Percentiles rank a stretch among this genome's conserved stretches.
Evolutionary conservation across 164 flowering plant genomes (phyloP).

Genomic region (Hamamelis virginiana): DNA sequence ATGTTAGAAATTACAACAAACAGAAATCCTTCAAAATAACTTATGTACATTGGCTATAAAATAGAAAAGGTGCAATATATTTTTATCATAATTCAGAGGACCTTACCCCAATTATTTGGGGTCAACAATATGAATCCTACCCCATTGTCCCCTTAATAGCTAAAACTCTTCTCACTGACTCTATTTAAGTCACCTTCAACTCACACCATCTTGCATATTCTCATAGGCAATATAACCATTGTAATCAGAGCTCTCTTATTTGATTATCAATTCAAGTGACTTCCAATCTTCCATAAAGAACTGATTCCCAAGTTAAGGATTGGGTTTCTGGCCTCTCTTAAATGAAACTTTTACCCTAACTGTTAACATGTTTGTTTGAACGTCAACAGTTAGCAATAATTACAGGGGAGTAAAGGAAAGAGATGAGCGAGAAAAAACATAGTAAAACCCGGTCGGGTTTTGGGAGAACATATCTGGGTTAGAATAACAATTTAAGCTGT

Average conservation of each 20-base stretch:
- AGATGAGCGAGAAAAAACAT: neutral
- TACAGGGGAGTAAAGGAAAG: too few species aligned
- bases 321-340: neutral
- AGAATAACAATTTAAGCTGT: too few species aligned
- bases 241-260: neutral
- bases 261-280: neutral
- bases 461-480: too few species aligned
- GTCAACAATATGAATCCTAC: too few species aligned
- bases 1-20: neutral
- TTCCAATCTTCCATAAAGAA: neutral
- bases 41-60: too few species aligned
- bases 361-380: neutral
- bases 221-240: conserved; percentile 1
- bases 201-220: neutral
- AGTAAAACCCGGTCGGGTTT: neutral
- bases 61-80: too few species aligned
- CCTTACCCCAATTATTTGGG: too few species aligned
- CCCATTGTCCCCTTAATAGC: too few species aligned
- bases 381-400: too few species aligned
- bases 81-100: too few species aligned
- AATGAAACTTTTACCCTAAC: neutral
- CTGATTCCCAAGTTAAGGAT: neutral
- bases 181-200: neutral
- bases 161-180: neutral
- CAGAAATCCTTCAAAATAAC: too few species aligned